Base-by-base conservation (phyloP, 768 basidiomycete species). In the Lactarius sanguifluus region DNA sequence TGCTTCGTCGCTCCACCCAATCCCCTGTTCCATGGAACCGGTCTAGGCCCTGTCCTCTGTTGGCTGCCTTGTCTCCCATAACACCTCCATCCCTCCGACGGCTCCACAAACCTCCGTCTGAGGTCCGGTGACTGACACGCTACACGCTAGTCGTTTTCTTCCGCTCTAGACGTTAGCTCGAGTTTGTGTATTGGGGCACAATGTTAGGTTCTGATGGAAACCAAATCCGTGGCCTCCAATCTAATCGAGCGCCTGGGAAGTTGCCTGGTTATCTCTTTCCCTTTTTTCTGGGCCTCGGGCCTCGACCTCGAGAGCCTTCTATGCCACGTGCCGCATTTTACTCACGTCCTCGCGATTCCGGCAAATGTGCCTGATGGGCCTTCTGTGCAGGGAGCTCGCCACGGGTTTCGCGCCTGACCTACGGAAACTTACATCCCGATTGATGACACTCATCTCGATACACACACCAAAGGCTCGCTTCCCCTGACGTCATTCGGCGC, bases 361-460 rank as follows among this genome's bases (percentile, higher is more conserved):
- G 32, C 4, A 38, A 10, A 23, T 16, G 61, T 66, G 57, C 65
- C 65, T 66, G 64, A 30, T 52, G 32, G 23, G 34, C 16, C 40
- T 57, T 43, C 28, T 50, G 5, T 8, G 20, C 12, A 20, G 20
- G 7, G 36, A 47, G 38, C 20, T 38, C n/a, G 59, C 59, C 23
- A 56, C 34, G 52, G 25, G 0, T 47, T 64, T 61, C 62, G 66
- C 66, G 66, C 66, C 66, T 32, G 41, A 38, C 57, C 12, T 20
- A 30, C 58, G 66, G 66, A 60, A 67, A 64, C 62, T 67, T 56
- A 64, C 66, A 59, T 69, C 65, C 68, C 57, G 52, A 67, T 69
- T 63, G 2, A 59, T 52, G 40, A 20, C 30, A 1, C 54, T 20
- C 56, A 63, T 68, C 69, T 59, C 66, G 59, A 68, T 66, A 58